Base-by-base conservation (phyloP, 306 rosid species). In the Notholithocarpus densiflorus region DNA sequence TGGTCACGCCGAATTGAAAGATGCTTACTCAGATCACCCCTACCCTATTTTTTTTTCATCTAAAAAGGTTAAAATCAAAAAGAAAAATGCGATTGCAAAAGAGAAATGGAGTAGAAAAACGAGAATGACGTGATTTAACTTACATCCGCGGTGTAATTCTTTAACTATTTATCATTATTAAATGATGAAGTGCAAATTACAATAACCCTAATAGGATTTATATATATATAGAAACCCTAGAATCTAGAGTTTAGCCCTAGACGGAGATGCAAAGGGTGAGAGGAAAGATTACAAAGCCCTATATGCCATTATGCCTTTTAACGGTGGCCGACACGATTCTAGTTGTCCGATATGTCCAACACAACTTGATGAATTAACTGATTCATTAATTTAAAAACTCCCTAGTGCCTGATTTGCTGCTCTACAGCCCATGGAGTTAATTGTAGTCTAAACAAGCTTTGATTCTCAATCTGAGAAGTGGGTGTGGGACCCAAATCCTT, bases 251-350 rank as follows among this genome's bases (percentile, higher is more conserved):
- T 40, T 40, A 40, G 12, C 45, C 45, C 45, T 40, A 57, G 23
- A 57, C 64, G 5, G 2, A 7, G 27, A 71, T 71, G 60, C 64
- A 19, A 9, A 15, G 77, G 31, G 21, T 5, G 75, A 13, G 3
- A 5, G 2, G 19, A 75, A 75, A 43, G 54, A 45, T 10, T 4
- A 5, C 31, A 10, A 11, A 18, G 4, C 40, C 21, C 15, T 48
- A 26, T 31, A 19, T 6, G 27, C 73, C 73, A 72, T 72, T 31
- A 19, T 6, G 27, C 73, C 73, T 77, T 72, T 62, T n/a, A 69
- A 77, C 75, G 79, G 68, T 74, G 82, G 86, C 74, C 80, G 82
- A 79, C 82, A 83, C 10, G 82, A 83, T 83, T 78, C 77, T 74
- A 76, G 77, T 40, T 43, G 62, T 23, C 76, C 54, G 60, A 73